A percentile compares a stretch with the other conserved stretches of the same genome.
Evolutionary conservation across 352 stramenopile species (phyloP).

Genomic region (Pythium aphanidermatum): DNA sequence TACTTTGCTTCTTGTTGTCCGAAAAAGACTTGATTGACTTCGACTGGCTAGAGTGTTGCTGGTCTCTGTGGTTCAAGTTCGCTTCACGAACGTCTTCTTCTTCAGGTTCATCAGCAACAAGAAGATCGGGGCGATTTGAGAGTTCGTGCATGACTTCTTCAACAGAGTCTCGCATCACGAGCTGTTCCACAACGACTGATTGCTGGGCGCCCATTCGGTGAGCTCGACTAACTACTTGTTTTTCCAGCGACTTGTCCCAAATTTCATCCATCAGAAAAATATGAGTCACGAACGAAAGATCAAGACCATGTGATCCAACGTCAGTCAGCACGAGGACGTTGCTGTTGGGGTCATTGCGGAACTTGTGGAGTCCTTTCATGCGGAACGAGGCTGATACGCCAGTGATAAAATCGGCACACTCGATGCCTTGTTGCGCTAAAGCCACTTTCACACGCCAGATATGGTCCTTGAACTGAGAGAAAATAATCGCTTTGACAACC

Average conservation of each 20-base stretch:
- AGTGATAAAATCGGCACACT: slow-evolving; percentile 59
- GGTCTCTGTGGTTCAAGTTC: slow-evolving; percentile 10
- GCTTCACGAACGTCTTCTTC: slow-evolving; percentile 1
- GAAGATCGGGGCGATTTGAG: slow-evolving; percentile 17
- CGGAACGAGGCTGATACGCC: slow-evolving; percentile 32
- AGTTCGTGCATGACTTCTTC: slow-evolving; percentile 68
- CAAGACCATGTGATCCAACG: slow-evolving; percentile 93
- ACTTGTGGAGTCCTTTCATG: slow-evolving; percentile 49
- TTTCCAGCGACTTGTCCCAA: slow-evolving; percentile 93
- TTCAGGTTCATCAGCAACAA: neutral
- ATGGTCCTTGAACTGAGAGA: slow-evolving; percentile 77
- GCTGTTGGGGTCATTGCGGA: slow-evolving; percentile 52
- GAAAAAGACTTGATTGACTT: slow-evolving; percentile 6
- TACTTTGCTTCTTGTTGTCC: slow-evolving; percentile 4
- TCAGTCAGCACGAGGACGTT: slow-evolving; percentile 93
- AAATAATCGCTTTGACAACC: slow-evolving; percentile 71
- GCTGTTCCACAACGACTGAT: slow-evolving; percentile 90
- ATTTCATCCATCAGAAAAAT: slow-evolving; percentile 98
- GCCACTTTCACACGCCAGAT: slow-evolving; percentile 72
- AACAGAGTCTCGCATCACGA: slow-evolving; percentile 84
- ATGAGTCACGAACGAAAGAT: slow-evolving; percentile 97
- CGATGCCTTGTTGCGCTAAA: slow-evolving; percentile 61
- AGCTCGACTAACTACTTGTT: slow-evolving; percentile 94
- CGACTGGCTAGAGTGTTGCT: slow-evolving; percentile 12
- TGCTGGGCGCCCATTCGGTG: slow-evolving; percentile 94